Evolutionary conservation across 257 asterid genomes (phyloP), one percentile per base, ranked within the genome.

Genomic region (Solanum chilense): DNA sequence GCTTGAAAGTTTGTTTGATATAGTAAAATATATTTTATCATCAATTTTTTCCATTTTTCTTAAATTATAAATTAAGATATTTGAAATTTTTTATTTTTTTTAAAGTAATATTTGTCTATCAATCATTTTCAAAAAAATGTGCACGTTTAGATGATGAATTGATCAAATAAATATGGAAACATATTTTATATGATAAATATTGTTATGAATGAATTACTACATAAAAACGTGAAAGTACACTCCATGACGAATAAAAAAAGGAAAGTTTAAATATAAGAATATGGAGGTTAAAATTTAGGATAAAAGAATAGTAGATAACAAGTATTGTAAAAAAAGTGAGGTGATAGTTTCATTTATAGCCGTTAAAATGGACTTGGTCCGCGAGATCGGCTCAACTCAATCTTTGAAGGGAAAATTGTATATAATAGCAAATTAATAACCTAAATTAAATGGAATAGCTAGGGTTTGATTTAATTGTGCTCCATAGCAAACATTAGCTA

Each of bases 361-460:
- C 0, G 35, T 33, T 1, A 33, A 3, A 33, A 33, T 33, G 35
- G 0, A 0, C 1, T 33, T 3, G 35, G 4, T 1, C 5, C 5
- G 35, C 5, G 35, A 33, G 35, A 5, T 33, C 5, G 35, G 35
- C 5, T 1, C 0, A 33, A 33, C 4, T 33, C 35, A 33, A 33
- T 3, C 1, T 0, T 33, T 33, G 5, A 33, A 33, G n/a, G n/a
- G n/a, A n/a, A n/a, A n/a, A n/a, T n/a, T n/a, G n/a, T n/a, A n/a
- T n/a, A n/a, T n/a, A n/a, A n/a, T n/a, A n/a, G n/a, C n/a, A n/a
- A n/a, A n/a, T n/a, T n/a, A n/a, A n/a, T n/a, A n/a, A n/a, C n/a
- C n/a, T n/a, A n/a, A n/a, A n/a, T n/a, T n/a, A n/a, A n/a, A n/a
- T n/a, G n/a, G n/a, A n/a, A n/a, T n/a, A n/a, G n/a, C n/a, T n/a